Percentiles rank a stretch among this genome's conserved stretches.
phyloP scores from a whole-genome alignment of 352 stramenopile genomes.

The Phytophthora pinifolia region DNA sequence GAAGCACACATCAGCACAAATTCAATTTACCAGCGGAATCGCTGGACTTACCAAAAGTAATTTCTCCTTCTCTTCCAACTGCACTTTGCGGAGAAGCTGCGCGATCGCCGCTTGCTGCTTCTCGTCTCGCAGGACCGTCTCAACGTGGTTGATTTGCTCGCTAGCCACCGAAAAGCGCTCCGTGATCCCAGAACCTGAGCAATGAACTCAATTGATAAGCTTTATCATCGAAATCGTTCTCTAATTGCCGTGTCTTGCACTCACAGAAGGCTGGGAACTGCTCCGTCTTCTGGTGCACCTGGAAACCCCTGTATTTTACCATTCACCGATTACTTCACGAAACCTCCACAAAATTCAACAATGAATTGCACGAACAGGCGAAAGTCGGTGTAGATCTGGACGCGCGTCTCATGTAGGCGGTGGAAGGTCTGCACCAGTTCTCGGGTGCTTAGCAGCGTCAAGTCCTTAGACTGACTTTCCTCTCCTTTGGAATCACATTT shows the following conservation, averaged over 20 bases:
- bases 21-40: not conserved
- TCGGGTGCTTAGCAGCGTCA: constrained; percentile 10
- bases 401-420: constrained; percentile 57
- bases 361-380: constrained; percentile 32
- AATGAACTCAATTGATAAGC: not conserved
- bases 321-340: not conserved
- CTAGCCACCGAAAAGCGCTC: constrained; percentile 64
- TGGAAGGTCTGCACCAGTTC: constrained; percentile 50
- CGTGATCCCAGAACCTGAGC: constrained; percentile 62
- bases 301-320: constrained; percentile 50
- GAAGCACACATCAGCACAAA: constrained; percentile 1
- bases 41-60: constrained; percentile 52
- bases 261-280: constrained; percentile 69
- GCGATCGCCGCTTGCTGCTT: constrained; percentile 45
- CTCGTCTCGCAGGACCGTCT: constrained; percentile 39
- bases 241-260: not conserved
- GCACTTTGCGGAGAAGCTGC: constrained; percentile 68
- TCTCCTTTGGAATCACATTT: not conserved
- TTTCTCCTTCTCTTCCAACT: constrained; percentile 83
- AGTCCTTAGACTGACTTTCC: constrained; percentile 3
- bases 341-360: not conserved
- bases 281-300: constrained; percentile 61
- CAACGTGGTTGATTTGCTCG: constrained; percentile 67
- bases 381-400: constrained; percentile 74
- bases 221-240: not conserved